Evolutionary conservation across 495 filamentous ascomycete genomes (phyloP).

Genomic region (Podospora tetraspora): DNA sequence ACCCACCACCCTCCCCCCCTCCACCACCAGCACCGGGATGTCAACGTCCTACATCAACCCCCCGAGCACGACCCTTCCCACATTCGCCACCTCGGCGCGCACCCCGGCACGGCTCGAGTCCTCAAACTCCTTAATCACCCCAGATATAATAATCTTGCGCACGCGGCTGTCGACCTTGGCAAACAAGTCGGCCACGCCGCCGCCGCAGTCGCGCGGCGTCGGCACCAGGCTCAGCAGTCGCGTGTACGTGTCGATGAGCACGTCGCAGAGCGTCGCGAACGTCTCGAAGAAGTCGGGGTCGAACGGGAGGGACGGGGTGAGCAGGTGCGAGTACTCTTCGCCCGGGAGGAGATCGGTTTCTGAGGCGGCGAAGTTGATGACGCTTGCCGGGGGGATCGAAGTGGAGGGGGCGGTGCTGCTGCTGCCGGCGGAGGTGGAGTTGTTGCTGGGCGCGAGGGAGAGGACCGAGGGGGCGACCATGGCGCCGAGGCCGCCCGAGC

Average conservation of each 20-base stretch:
- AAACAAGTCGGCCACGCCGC: constrained; percentile 71
- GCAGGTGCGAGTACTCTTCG: constrained; percentile 81
- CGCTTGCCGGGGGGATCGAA: constrained; percentile 23
- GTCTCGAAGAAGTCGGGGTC: constrained; percentile 97
- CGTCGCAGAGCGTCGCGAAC: constrained; percentile 95
- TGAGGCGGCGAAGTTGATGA: constrained; percentile 42
- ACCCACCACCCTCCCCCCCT: not conserved
- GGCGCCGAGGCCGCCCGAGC: not conserved
- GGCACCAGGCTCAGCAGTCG: constrained; percentile 66
- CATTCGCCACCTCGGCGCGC: constrained; percentile 72
- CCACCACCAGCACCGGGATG: not conserved
- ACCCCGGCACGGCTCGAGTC: constrained; percentile 68
- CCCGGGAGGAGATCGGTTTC: constrained; percentile 52
- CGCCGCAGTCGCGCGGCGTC: constrained; percentile 55
- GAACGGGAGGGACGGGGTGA: constrained; percentile 90
- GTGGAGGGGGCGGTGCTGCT: not conserved
- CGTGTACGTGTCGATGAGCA: constrained; percentile 87
- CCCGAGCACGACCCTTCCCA: constrained; percentile 84
- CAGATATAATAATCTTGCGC: constrained; percentile 78
- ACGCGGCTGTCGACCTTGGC: constrained; percentile 81
- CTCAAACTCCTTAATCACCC: constrained; percentile 88
- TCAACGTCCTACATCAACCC: constrained; percentile 63
- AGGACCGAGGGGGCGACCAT: not conserved
- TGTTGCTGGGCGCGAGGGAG: not conserved
- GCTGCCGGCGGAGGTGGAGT: not conserved